phyloP scores from a whole-genome alignment of 129 eudicot genomes.

The Flaveria trinervia region DNA sequence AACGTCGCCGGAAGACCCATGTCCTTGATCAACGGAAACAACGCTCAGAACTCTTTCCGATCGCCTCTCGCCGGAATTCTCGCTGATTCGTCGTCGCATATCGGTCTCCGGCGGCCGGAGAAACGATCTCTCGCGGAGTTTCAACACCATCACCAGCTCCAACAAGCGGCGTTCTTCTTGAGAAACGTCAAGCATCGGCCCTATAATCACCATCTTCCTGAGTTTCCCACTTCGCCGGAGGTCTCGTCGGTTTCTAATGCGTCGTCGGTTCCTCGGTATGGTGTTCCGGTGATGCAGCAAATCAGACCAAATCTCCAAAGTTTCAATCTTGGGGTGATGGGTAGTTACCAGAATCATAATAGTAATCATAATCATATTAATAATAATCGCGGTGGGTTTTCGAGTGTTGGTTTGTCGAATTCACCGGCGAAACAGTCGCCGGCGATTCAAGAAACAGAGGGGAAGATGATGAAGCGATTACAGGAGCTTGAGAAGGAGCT shows the following conservation, averaged over 20 bases:
- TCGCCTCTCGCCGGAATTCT: slow-evolving; percentile 39
- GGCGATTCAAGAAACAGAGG: slow-evolving; percentile 37
- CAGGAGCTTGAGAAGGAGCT: slow-evolving; percentile 78
- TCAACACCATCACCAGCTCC: slow-evolving; percentile 47
- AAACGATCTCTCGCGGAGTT: slow-evolving; percentile 44
- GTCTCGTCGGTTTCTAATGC: slow-evolving; percentile 37
- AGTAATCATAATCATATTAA: no score
- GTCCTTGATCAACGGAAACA: slow-evolving; percentile 15
- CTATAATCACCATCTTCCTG: slow-evolving; percentile 22
- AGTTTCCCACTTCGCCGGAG: slow-evolving; percentile 32
- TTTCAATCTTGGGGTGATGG: background rate
- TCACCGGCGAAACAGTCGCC: slow-evolving; percentile 9
- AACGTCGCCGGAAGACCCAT: slow-evolving; percentile 47
- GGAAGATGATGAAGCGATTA: slow-evolving; percentile 55
- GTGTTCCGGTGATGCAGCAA: slow-evolving; percentile 40
- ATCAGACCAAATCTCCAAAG: slow-evolving; percentile 17
- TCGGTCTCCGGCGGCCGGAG: slow-evolving; percentile 35
- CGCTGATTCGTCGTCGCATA: slow-evolving; percentile 21
- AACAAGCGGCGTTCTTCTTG: slow-evolving; percentile 45
- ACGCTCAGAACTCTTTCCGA: slow-evolving; percentile 21
- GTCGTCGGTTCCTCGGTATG: slow-evolving; percentile 30
- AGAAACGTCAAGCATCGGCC: slow-evolving; percentile 41
- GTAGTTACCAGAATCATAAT: slow-evolving; percentile 3
- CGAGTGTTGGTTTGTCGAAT: slow-evolving; percentile 16
- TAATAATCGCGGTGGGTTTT: slow-evolving; percentile 3